Evolutionary conservation across 2,329 filamentous ascomycete genomes (phyloP).

Genomic region (Penicillium freii): DNA sequence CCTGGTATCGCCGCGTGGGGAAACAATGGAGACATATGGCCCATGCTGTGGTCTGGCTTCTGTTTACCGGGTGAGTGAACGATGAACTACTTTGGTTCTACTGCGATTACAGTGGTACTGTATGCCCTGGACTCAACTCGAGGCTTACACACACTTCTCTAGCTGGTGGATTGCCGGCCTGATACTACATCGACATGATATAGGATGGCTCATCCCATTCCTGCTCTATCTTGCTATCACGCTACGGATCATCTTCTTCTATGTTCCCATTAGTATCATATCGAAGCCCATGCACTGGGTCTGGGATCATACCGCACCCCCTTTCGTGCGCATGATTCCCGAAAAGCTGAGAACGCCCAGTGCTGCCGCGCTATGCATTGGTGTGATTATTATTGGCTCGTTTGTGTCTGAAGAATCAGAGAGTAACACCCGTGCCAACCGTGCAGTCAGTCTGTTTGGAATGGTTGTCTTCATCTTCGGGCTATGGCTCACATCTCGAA

Average conservation of each 20-base stretch:
- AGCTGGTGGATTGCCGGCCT: slow-evolving; percentile 77
- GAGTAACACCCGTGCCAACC: slow-evolving; percentile 77
- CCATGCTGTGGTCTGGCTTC: slow-evolving; percentile 49
- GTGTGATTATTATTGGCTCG: slow-evolving; percentile 72
- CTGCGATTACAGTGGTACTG: background rate
- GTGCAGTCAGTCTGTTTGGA: slow-evolving; percentile 77
- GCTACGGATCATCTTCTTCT: slow-evolving; percentile 70
- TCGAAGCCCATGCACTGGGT: slow-evolving; percentile 64
- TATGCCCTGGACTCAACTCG: slow-evolving; percentile 3
- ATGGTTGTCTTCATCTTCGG: slow-evolving; percentile 65
- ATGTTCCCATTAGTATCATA: slow-evolving; percentile 66
- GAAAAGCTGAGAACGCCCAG: slow-evolving; percentile 62
- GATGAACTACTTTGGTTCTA: slow-evolving; percentile 11
- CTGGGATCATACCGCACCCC: slow-evolving; percentile 65
- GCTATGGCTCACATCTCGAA: slow-evolving; percentile 69
- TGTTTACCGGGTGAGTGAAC: slow-evolving; percentile 54
- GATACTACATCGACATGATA: slow-evolving; percentile 67
- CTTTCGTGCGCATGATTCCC: slow-evolving; percentile 62
- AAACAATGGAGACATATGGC: slow-evolving; percentile 38
- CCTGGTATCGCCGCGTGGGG: slow-evolving; percentile 26
- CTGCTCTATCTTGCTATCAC: slow-evolving; percentile 73
- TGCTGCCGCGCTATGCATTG: slow-evolving; percentile 64
- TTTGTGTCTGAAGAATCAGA: slow-evolving; percentile 69
- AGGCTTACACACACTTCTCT: slow-evolving; percentile 17
- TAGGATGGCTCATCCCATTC: slow-evolving; percentile 82